These are phyloP conservation scores for Neoboletus brunneissimus DNA, from an alignment of 768 basidiomycete species.

Conservation along the genomic window DNA sequence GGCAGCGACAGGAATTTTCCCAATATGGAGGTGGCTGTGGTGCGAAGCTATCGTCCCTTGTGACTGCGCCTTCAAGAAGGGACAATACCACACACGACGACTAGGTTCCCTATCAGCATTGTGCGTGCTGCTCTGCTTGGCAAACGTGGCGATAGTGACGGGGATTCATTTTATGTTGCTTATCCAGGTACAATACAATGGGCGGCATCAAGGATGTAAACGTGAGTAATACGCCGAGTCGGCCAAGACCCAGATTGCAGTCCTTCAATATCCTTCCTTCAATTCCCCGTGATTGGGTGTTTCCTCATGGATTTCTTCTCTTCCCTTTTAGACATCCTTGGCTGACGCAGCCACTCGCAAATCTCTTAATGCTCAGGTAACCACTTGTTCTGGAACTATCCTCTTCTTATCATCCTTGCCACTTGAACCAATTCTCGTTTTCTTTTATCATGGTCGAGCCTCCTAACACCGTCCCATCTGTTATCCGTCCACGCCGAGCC, in stretches of 20 bases:
- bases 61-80: background rate
- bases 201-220: conserved; percentile 27
- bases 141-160: background rate
- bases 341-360: conserved; percentile 32
- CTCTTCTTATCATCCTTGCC: conserved; percentile 8
- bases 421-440: conserved; percentile 1
- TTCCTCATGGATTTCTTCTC: conserved; percentile 15
- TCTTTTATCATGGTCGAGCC: conserved; percentile 25
- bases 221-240: conserved; percentile 26
- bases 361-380: conserved; percentile 32
- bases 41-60: background rate
- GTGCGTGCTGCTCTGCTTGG: conserved; percentile 8
- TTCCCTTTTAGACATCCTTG: conserved; percentile 27
- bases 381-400: conserved; percentile 16
- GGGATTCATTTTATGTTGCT: background rate
- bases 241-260: conserved; percentile 21
- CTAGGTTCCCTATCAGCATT: background rate
- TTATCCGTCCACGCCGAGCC: conserved; percentile 17
- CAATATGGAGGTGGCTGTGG: conserved; percentile 3
- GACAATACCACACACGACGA: conserved; percentile 6
- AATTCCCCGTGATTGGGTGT: conserved; percentile 6
- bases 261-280: conserved; percentile 2
- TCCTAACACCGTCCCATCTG: background rate
- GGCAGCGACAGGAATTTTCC: conserved; percentile 10
- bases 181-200: conserved; percentile 17